Evolutionary conservation across 768 basidiomycete species (phyloP), one percentile per base, ranked within the genome.

Genomic region (Pleurotus tuber-regium): DNA sequence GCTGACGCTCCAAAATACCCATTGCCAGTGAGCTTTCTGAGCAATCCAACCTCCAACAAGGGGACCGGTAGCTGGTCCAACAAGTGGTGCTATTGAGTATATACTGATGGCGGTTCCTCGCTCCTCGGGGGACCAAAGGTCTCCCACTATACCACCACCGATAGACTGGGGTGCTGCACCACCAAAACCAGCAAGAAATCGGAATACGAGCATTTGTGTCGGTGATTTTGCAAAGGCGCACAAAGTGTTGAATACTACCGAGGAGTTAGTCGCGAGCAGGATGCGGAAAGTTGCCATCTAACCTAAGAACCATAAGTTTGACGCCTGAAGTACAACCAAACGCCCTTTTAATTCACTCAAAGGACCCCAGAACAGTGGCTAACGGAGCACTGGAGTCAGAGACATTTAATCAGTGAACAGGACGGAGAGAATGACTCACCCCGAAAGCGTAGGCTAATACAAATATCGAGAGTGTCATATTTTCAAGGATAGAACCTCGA

Each of bases 171-270:
- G 82, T 2, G 84, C 84, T 33, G 78, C 77, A 1, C 84, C 85
- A 33, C 86, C 85, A 10, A 87, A 65, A 11, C 85, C 84, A 2
- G 83, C 71, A 2, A 86, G 64, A 59, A 86, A 83, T 7, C 84
- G 79, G 54, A 86, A 85, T 0, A 71, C 74, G 39, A 85, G 71
- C 53, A 86, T 66, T 53, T 83, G 74, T 0, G 71, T 70, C 36
- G 75, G 73, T 24, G 70, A 80, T 33, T 69, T 72, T 2, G 83
- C 73, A 40, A 82, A 78, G 0, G 76, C 74, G 52, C 80, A 82
- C 2, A 66, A 55, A 11, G 73, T 70, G 54, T 78, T 80, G 66
- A 75, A 79, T 25, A 75, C 72, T 73, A 48, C 25, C 9, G 6
- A 5, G 24, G 12, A 18, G 56, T 12, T 21, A 3, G 39, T 14